Conservation (phyloP, 805 yeast genomes). For the Yarrowia osloensis region DNA sequence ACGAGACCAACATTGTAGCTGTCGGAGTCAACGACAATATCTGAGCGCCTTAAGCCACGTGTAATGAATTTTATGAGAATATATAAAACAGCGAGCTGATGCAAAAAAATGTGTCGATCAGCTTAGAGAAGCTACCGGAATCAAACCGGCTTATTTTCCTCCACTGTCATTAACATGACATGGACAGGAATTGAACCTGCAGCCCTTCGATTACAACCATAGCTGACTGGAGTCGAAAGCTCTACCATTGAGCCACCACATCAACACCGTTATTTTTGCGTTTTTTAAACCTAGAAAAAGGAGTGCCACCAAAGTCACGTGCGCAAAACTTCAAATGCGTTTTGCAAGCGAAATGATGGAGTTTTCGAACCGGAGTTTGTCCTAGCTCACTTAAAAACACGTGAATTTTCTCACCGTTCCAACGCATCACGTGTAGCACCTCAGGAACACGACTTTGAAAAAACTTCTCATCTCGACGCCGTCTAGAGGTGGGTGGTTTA, state of each 20-base stretch:
- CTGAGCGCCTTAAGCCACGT: background rate
- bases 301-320: conserved; percentile 9
- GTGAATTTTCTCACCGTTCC: background rate
- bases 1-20: background rate
- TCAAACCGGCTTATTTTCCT: conserved; percentile 10
- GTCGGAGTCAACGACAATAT: background rate
- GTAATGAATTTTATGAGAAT: too few relatives aligned
- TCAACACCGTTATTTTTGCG: background rate
- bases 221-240: conserved; percentile 72
- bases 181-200: conserved; percentile 86
- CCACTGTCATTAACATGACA: conserved; percentile 25
- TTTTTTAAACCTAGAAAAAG: background rate
- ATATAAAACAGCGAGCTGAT: too few relatives aligned
- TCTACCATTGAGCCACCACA: conserved; percentile 75
- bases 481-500: background rate
- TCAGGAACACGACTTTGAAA: background rate
- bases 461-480: background rate
- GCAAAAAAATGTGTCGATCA: conserved; percentile 6
- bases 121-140: conserved; percentile 14
- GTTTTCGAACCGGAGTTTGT: background rate
- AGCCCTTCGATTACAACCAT: conserved; percentile 66
- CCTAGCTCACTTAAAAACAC: background rate
- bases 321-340: background rate
- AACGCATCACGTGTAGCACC: background rate
- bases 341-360: background rate